phyloP scores from a whole-genome alignment of 2,329 filamentous ascomycete species.

The Pseudogymnoascus sp. region DNA sequence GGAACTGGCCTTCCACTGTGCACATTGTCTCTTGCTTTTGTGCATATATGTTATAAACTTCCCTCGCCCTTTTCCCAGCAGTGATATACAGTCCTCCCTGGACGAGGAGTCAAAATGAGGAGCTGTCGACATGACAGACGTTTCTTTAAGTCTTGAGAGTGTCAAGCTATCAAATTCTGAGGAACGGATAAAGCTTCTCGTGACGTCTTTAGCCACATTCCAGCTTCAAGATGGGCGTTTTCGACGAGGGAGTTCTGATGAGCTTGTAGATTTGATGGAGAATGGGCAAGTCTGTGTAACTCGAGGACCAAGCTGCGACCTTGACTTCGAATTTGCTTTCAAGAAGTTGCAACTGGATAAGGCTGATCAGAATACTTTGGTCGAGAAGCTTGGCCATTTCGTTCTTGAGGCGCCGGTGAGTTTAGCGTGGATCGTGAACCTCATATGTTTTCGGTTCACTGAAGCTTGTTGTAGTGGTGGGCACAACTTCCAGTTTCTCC shows the following conservation, averaged over 20 bases:
- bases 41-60: neutral
- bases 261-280: neutral
- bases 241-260: neutral
- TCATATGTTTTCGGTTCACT: neutral
- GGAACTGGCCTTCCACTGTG: neutral
- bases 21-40: neutral
- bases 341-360: neutral
- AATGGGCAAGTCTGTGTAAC: neutral
- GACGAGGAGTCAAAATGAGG: neutral
- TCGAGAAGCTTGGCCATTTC: neutral
- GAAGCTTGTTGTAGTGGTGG: conserved; percentile 21
- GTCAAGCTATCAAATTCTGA: neutral
- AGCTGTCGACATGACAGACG: neutral
- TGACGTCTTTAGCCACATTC: neutral
- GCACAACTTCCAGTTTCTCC: conserved; percentile 21
- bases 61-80: neutral
- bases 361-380: neutral
- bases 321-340: neutral
- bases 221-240: neutral
- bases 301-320: neutral
- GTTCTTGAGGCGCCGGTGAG: neutral
- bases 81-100: neutral
- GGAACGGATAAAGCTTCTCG: neutral
- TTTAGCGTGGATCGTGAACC: neutral
- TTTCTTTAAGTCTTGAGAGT: neutral